A percentile compares a stretch with the other conserved stretches of the same genome.
Conservation (phyloP, 495 filamentous ascomycete genomes). For the Endocarpon pusillum region DNA sequence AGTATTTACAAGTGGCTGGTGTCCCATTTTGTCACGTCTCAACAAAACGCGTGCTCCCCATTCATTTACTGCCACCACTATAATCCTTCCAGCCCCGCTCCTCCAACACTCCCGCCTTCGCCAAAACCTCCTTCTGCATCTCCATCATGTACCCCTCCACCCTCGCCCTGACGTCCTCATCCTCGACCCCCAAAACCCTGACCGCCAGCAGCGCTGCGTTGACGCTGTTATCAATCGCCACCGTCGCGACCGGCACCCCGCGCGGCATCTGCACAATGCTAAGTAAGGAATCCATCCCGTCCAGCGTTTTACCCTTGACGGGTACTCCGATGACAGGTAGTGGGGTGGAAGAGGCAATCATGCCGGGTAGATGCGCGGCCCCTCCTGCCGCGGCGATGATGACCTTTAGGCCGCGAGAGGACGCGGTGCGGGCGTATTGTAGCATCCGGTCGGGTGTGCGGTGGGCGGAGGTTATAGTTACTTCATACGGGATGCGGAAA, state of each 20-base stretch:
- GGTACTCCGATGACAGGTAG: slow-evolving; percentile 89
- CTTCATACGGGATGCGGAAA: slow-evolving; percentile 57
- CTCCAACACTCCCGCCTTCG: slow-evolving; percentile 29
- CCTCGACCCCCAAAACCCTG: slow-evolving; percentile 57
- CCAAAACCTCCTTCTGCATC: slow-evolving; percentile 48
- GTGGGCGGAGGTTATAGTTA: slow-evolving; percentile 86
- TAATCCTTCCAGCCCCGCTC: slow-evolving; percentile 58
- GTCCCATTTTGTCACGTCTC: too few relatives aligned
- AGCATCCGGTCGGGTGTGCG: slow-evolving; percentile 77
- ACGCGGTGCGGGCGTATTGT: slow-evolving; percentile 51
- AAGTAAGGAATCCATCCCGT: slow-evolving; percentile 77
- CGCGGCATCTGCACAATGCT: slow-evolving; percentile 90
- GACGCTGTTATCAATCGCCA: slow-evolving; percentile 83
- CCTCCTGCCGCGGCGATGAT: slow-evolving; percentile 93
- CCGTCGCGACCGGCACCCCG: slow-evolving; percentile 72
- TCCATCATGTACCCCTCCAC: slow-evolving; percentile 54
- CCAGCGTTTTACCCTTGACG: slow-evolving; percentile 68
- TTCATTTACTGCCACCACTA: too few relatives aligned
- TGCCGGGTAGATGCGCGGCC: slow-evolving; percentile 82
- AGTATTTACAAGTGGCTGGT: too few relatives aligned
- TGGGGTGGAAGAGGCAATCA: slow-evolving; percentile 72
- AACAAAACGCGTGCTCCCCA: too few relatives aligned
- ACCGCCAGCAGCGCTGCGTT: slow-evolving; percentile 86
- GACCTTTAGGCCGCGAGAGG: slow-evolving; percentile 56
- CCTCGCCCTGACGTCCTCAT: slow-evolving; percentile 38